phyloP scores from a whole-genome alignment of 768 basidiomycete species.

The Boletus coccyginus region DNA sequence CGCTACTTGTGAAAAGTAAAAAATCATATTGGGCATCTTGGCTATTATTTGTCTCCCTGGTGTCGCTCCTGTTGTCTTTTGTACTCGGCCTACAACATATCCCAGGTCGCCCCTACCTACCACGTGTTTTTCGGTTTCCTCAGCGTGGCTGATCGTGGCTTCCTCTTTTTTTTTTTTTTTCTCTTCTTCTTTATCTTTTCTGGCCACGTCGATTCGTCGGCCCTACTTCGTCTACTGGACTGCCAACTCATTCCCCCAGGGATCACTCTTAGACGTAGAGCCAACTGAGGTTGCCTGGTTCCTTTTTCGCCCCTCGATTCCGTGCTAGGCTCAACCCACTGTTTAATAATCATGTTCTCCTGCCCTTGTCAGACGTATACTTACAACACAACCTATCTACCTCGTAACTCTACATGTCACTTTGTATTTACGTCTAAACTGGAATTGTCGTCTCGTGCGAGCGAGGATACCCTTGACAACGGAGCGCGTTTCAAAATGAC shows the following conservation, averaged over 20 bases:
- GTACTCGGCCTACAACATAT: conserved; percentile 33
- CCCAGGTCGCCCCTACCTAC: conserved; percentile 23
- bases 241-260: conserved; percentile 7
- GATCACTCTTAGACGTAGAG: conserved; percentile 19
- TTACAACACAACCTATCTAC: conserved; percentile 23
- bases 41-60: conserved; percentile 20
- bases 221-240: conserved; percentile 1
- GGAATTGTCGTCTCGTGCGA: neutral
- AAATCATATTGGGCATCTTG: conserved; percentile 35
- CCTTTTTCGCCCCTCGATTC: neutral
- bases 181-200: too few species aligned
- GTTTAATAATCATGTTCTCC: conserved; percentile 22
- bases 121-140: conserved; percentile 1
- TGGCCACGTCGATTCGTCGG: conserved; percentile 4
- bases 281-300: conserved; percentile 1
- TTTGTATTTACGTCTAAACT: conserved; percentile 12
- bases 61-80: conserved; percentile 11
- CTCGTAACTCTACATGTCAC: conserved; percentile 21
- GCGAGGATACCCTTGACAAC: too few species aligned
- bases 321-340: conserved; percentile 1
- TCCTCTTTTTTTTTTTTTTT: neutral
- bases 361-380: conserved; percentile 12
- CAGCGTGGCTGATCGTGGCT: conserved; percentile 9
- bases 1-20: conserved; percentile 30
- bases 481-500: neutral